Evolutionary conservation across 2,329 filamentous ascomycete genomes (phyloP), one percentile per base, ranked within the genome.

Genomic region (Arthrobotrys iridis): DNA sequence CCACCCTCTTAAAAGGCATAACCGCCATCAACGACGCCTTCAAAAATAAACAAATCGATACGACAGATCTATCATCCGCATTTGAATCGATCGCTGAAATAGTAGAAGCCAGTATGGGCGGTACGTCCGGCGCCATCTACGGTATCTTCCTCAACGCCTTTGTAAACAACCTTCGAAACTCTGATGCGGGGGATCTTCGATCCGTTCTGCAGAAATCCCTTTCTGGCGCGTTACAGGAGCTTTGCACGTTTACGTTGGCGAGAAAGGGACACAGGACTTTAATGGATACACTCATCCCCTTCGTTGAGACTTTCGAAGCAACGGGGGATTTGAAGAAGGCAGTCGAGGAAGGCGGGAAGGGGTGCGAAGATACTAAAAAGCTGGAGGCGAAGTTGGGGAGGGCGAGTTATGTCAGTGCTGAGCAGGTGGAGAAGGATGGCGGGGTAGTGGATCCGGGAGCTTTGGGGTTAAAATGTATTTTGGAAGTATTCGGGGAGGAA

Each of bases 361-460:
- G 89, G 4, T 86, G 89, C 3, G 86, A 89, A 79, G 84, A 84
- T 4, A 92, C 90, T 2, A 89, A 86, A 81, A 87, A 83, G 24
- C 87, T 91, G 85, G 87, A 85, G 81, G 88, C 90, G 5, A 87
- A 84, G 78, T 82, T 92, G 26, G 90, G 90, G 1, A 83, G 90
- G 59, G 89, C 89, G 8, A 90, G 90, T 0, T 92, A 92, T 78
- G 87, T 91, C 2, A 88, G 86, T 3, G 85, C 84, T 0, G 86
- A 85, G 45, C 83, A 83, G 2, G 86, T 84, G 66, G 83, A 86
- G 71, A 84, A 83, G 63, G 71, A 77, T 46, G 66, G 62, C 33
- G 70, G 63, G n/a, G 88, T 90, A 3, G 89, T 90, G 2, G 90
- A 92, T 80, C 90, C 90, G 0, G 89, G 90, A 28, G 90, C 90